Percentiles rank a stretch among this genome's conserved stretches.
phyloP scores from a whole-genome alignment of 805 yeast species.

The Saccharomycopsis amapae region DNA sequence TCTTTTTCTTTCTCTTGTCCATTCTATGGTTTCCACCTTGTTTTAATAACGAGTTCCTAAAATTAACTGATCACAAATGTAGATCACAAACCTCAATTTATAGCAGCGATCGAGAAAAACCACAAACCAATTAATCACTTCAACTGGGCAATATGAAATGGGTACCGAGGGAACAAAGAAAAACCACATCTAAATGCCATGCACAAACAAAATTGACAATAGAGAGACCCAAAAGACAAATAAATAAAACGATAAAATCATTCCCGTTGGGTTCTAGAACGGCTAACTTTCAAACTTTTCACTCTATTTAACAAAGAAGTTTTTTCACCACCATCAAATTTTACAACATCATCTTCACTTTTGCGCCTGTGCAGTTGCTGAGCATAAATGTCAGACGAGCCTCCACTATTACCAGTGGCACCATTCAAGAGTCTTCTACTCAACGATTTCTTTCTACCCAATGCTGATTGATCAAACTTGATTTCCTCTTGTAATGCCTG shows the following conservation, averaged over 20 bases:
- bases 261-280: slow-evolving; percentile 5
- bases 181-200: no score
- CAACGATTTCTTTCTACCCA: slow-evolving; percentile 79
- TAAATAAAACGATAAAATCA: not conserved
- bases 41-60: no score
- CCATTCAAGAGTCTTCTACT: slow-evolving; percentile 50
- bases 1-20: no score
- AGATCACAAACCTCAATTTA: no score
- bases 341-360: slow-evolving; percentile 28
- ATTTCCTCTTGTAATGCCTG: slow-evolving; percentile 35
- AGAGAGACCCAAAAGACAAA: not conserved
- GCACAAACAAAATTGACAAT: no score
- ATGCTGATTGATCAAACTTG: slow-evolving; percentile 35
- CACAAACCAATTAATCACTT: no score
- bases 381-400: not conserved
- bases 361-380: no score
- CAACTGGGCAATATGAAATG: no score
- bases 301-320: slow-evolving; percentile 75
- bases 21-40: no score
- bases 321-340: slow-evolving; percentile 27
- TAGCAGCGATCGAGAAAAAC: no score
- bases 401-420: slow-evolving; percentile 24
- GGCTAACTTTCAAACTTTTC: slow-evolving; percentile 76
- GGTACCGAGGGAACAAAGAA: no score
- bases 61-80: no score